Conservation (phyloP, 352 stramenopile species). For the Blastocystis sp. region DNA sequence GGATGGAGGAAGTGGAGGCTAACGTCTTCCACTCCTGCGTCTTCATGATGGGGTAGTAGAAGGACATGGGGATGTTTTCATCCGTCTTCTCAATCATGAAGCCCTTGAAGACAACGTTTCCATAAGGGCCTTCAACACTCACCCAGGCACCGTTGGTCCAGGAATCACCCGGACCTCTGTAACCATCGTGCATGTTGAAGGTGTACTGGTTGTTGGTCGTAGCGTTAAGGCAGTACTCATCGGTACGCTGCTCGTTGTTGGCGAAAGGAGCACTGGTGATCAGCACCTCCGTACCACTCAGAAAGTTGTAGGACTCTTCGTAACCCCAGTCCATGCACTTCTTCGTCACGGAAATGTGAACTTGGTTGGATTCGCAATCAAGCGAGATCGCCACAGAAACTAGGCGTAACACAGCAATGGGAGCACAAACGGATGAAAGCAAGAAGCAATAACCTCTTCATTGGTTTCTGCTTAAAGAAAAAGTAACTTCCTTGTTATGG, state of each 20-base stretch:
- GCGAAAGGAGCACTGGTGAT: slow-evolving; percentile 26
- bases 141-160: slow-evolving; percentile 6
- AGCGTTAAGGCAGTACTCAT: slow-evolving; percentile 31
- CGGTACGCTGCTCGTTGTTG: not conserved
- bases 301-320: slow-evolving; percentile 44
- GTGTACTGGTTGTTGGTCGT: not conserved
- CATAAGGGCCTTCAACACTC: slow-evolving; percentile 11
- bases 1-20: not conserved
- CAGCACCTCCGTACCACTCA: not conserved
- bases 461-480: not conserved
- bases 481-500: not conserved
- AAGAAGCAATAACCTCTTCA: not conserved
- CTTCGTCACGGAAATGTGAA: slow-evolving; percentile 15
- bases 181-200: not conserved
- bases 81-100: not conserved
- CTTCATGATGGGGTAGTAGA: slow-evolving; percentile 7
- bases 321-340: not conserved
- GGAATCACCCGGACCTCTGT: not conserved
- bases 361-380: not conserved
- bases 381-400: not conserved
- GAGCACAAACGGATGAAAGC: not conserved
- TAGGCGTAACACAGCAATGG: not conserved
- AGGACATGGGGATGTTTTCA: not conserved
- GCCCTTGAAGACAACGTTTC: slow-evolving; percentile 22
- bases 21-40: slow-evolving; percentile 3